Conservation (phyloP, 2,329 filamentous ascomycete species). For the Sordariomycetes sp. region DNA sequence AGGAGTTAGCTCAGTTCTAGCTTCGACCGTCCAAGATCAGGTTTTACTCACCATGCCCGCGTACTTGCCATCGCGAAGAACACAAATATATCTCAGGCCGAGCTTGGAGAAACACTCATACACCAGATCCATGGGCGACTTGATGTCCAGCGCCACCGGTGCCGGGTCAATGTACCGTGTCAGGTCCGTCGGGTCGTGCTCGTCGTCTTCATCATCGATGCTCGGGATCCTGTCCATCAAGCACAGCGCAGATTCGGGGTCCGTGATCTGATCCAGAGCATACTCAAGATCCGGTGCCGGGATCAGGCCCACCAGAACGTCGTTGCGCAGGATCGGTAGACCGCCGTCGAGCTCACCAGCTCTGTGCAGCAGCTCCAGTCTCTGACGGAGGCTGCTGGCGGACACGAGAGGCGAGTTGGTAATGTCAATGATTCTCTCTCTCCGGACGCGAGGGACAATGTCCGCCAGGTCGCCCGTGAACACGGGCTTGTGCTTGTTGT, state of each 20-base stretch:
- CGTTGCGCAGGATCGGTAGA: constrained; percentile 73
- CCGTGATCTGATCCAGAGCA: constrained; percentile 73
- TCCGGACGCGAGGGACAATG: constrained; percentile 68
- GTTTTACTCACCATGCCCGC: constrained; percentile 68
- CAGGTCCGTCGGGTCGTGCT: constrained; percentile 71
- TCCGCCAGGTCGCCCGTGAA: constrained; percentile 85
- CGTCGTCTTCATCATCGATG: constrained; percentile 56
- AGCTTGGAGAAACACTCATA: constrained; percentile 96
- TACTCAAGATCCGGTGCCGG: constrained; percentile 91
- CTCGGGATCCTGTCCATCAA: constrained; percentile 66
- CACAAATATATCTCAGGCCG: constrained; percentile 85
- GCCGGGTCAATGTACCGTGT: constrained; percentile 87
- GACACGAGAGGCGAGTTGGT: constrained; percentile 71
- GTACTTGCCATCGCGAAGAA: constrained; percentile 74
- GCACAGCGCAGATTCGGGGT: constrained; percentile 67
- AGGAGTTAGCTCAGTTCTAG: no score
- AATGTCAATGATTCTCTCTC: constrained; percentile 80
- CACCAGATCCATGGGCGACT: constrained; percentile 86
- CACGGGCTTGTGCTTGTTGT: constrained; percentile 86
- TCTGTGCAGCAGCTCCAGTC: constrained; percentile 73
- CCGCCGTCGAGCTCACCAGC: constrained; percentile 89
- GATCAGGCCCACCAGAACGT: constrained; percentile 78
- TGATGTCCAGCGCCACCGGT: constrained; percentile 79
- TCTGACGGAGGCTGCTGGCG: constrained; percentile 65
- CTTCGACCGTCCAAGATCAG: not conserved